Conservation (phyloP, 2,329 filamentous ascomycete genomes). For the Arthrobotrys conoides region DNA sequence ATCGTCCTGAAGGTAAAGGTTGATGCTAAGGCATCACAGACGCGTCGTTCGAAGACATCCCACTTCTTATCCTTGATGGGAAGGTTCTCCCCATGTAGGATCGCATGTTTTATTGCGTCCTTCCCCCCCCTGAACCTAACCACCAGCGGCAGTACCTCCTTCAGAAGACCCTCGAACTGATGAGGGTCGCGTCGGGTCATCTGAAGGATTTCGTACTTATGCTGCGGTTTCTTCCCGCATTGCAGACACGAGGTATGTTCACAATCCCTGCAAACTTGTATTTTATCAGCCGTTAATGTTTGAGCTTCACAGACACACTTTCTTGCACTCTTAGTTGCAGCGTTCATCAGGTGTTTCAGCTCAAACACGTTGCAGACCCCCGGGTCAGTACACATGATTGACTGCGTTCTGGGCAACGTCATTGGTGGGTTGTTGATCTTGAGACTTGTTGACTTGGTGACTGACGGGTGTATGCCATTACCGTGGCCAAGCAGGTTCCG, state of each 20-base stretch:
- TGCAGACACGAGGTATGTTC: conserved; percentile 71
- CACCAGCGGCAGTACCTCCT: conserved; percentile 68
- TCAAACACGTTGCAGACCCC: conserved; percentile 53
- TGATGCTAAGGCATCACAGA: conserved; percentile 65
- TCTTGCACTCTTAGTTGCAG: conserved; percentile 66
- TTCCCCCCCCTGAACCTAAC: conserved; percentile 66
- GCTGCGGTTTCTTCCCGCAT: conserved; percentile 72
- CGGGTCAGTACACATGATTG: conserved; percentile 59
- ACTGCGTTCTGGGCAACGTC: conserved; percentile 39
- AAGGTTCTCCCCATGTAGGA: conserved; percentile 61
- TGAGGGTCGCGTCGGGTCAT: conserved; percentile 66
- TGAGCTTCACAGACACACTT: conserved; percentile 75
- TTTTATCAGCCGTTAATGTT: conserved; percentile 66
- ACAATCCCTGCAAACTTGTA: conserved; percentile 72
- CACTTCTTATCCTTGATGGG: conserved; percentile 63
- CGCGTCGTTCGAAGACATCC: conserved; percentile 65
- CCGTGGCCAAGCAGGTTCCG: conserved; percentile 51
- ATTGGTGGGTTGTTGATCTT: conserved; percentile 5
- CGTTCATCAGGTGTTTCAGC: conserved; percentile 55
- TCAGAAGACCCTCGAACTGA: conserved; percentile 69
- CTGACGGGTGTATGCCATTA: not conserved
- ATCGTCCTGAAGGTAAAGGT: conserved; percentile 46
- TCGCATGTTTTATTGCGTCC: conserved; percentile 62
- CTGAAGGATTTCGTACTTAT: conserved; percentile 64
- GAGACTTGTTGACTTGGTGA: not conserved